Base-by-base conservation (phyloP, 2,329 filamentous ascomycete species). In the Paramyrothecium sp. region DNA sequence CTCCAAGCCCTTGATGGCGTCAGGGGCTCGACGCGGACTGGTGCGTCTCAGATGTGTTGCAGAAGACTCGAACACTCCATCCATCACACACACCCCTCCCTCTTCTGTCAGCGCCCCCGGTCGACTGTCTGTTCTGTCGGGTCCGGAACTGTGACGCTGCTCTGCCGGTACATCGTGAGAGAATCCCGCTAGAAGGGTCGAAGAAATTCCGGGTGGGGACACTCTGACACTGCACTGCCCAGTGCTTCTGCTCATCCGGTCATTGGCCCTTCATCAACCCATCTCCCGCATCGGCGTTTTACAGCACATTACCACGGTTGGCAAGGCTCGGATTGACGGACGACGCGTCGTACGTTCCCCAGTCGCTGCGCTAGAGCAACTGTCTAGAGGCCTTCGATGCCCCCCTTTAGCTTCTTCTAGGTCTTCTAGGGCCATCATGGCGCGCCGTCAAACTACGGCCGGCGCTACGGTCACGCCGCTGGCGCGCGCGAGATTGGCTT, bases 31-130 rank as follows among this genome's bases (percentile, higher is more conserved):
- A 23, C 20, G 17, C 13, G 54, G 54, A 48, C 48, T 56, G 55
- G 54, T 51, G 55, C 64, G 75, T 78, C 73, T 78, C 75, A 76
- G 72, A 75, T 76, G 68, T 76, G 76, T 78, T 71, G 69, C 75
- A 78, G 73, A 65, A 67, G 58, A 44, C 13, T 17, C 5, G 38
- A 19, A 44, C 38, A 17, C 38, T 44, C 38, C 38, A 44, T 44
- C 38, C 56, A 57, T 62, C 60, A 17, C 56, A 62, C 55, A 59
- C 54, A 60, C 56, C 61, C 64, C 57, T 61, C 54, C 60, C 56
- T 19, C 47, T 47, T 55, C 49, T n/a, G 26, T 26, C 22, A 30
- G 7, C 23, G 30, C 48, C 8, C 22, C 26, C 53, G 23, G 19
- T 22, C 13, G 23, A 38, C 33, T 20, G 13, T 49, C 30, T 54